Evolutionary conservation across 208 protist species (phyloP), one percentile per base, ranked within the genome.

Genomic region (Trypanosoma caninum): DNA sequence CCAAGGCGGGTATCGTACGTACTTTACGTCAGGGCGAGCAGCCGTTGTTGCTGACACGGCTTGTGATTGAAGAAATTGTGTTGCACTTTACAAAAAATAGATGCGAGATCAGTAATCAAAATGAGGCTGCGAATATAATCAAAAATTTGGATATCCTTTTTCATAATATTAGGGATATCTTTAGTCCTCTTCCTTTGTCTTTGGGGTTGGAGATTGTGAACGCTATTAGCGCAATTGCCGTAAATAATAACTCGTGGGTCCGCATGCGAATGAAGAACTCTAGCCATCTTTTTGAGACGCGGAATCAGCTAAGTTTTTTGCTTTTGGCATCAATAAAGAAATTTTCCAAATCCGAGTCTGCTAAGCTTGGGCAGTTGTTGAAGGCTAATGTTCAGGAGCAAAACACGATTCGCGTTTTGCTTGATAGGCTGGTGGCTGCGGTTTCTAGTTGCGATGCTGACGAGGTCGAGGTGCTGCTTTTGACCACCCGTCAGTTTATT

Each of bases 241-340:
- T 96, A 22, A 84, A 82, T 35, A 96, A 89, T 72, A 89, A 82
- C 76, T 82, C 87, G 38, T 85, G 77, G 80, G 84, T 93, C 48
- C 82, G 89, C 3, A 82, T 76, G 57, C 72, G 70, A 20, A 96
- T 96, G 89, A 96, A 93, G 73, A 87, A 82, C 46, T 72, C 61
- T 45, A 87, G 70, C 50, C 69, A 69, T 41, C 69, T 96, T 40
- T 92, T 96, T 65, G 75, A 87, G 20, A 89, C 74, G 10, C 84
- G 89, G 35, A 82, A 89, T 55, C 68, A 61, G 37, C 60, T 96
- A 14, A 80, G 86, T 40, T 87, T 89, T 46, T 66, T 69, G 30
- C 63, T 92, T 4, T 52, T 96, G 23, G 47, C 59, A 35, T 72
- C 79, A 42, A 80, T 72, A 44, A 59, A 72, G 8, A 55, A 53